Percentiles rank a stretch among this genome's conserved stretches.
phyloP scores from a whole-genome alignment of 192 early-diverging fungal genomes.

The Rhizoclosmatium sp. region DNA sequence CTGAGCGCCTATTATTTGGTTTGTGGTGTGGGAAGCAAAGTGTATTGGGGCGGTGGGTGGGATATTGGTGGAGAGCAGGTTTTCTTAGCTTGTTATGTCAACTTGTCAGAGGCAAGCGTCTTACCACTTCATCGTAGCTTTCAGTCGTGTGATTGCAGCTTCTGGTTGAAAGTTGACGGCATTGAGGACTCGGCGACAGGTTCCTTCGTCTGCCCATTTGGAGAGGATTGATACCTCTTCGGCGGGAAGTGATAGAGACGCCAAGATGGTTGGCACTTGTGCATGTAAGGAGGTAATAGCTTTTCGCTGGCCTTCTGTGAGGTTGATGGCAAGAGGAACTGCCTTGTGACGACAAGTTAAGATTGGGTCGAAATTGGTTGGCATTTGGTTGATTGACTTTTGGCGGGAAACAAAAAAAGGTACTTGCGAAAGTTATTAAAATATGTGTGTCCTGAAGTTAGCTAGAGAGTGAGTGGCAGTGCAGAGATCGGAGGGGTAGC shows the following conservation, averaged over 20 bases:
- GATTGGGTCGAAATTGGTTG: no score
- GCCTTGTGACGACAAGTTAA: no score
- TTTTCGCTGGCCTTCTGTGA: no score
- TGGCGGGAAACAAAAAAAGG: no score
- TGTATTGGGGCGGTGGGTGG: neutral
- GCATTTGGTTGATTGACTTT: no score
- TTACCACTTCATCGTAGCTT: conserved; percentile 22
- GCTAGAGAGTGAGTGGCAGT: no score
- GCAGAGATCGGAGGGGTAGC: no score
- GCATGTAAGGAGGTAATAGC: neutral
- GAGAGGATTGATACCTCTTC: neutral
- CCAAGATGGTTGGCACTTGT: conserved; percentile 4
- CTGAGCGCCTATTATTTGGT: conserved; percentile 2
- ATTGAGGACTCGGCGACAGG: neutral
- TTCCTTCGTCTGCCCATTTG: conserved; percentile 11
- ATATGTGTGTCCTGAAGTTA: no score
- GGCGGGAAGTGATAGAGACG: neutral
- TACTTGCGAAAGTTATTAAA: no score
- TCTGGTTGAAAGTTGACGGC: neutral
- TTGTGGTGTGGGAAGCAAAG: neutral
- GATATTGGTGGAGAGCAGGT: neutral
- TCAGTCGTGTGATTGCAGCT: conserved; percentile 3
- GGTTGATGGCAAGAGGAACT: no score
- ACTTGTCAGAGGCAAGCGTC: neutral
- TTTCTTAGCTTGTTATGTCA: neutral